Conservation (phyloP, 75 land plant species). For the Picea sitchensis region DNA sequence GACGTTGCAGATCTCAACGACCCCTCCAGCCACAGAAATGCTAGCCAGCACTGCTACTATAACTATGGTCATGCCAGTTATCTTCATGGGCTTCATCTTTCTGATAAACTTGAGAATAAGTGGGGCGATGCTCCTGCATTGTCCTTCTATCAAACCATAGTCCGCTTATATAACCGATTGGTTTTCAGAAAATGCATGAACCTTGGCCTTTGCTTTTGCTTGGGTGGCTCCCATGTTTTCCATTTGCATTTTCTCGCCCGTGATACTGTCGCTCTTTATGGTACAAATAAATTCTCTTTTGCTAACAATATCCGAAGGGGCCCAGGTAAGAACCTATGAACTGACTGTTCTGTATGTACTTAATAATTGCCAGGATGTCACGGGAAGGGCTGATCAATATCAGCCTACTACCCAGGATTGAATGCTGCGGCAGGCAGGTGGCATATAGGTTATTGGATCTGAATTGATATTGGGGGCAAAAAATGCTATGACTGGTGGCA, state of each 20-base stretch:
- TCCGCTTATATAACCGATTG: not conserved
- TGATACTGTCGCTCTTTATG: not conserved
- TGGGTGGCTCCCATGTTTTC: not conserved
- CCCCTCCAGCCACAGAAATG: not conserved
- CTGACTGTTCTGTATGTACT: too few relatives aligned
- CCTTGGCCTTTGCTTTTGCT: not conserved
- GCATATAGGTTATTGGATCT: too few relatives aligned
- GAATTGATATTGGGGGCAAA: too few relatives aligned
- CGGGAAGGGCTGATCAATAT: too few relatives aligned
- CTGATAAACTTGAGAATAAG: not conserved
- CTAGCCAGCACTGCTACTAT: not conserved
- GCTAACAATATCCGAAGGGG: too few relatives aligned
- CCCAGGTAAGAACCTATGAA: too few relatives aligned
- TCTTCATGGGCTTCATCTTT: not conserved
- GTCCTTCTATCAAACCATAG: not conserved
- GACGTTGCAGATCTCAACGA: not conserved
- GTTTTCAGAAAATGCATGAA: not conserved
- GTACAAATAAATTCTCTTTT: not conserved
- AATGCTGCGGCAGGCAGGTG: too few relatives aligned
- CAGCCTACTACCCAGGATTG: too few relatives aligned
- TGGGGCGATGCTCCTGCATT: too few relatives aligned
- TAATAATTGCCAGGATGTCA: too few relatives aligned
- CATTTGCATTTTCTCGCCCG: not conserved
- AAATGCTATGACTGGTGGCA: too few relatives aligned
- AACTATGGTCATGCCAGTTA: not conserved